Conservation (phyloP, 78 protist genomes). For the Dictyostelium brefeldianum region DNA sequence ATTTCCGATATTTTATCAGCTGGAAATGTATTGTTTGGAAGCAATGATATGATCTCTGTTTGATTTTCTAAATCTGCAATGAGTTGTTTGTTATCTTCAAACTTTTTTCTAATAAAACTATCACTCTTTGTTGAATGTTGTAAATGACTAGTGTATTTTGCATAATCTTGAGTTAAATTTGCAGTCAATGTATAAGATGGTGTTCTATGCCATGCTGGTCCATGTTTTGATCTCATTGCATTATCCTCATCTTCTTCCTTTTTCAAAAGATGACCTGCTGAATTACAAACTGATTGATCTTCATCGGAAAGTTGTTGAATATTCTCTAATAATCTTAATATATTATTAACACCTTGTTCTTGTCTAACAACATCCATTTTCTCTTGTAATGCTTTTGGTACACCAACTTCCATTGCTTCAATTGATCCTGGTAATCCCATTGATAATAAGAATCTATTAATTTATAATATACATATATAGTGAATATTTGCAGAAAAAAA, state of each 20-base stretch:
- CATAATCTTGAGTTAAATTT: constrained; percentile 46
- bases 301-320: constrained; percentile 47
- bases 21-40: constrained; percentile 56
- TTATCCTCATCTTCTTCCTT: constrained; percentile 83
- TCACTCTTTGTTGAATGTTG: constrained; percentile 75
- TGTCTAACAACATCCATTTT: constrained; percentile 71
- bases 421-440: constrained; percentile 83
- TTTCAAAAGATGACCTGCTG: constrained; percentile 49
- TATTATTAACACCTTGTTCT: constrained; percentile 35
- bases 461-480: background rate
- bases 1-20: constrained; percentile 37
- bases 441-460: constrained; percentile 63
- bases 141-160: constrained; percentile 55
- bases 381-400: constrained; percentile 75
- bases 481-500: background rate
- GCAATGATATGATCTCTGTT: constrained; percentile 20
- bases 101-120: constrained; percentile 54
- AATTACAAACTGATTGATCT: constrained; percentile 20
- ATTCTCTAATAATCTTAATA: constrained; percentile 18
- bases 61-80: constrained; percentile 58
- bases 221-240: constrained; percentile 55
- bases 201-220: constrained; percentile 64
- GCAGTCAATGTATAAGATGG: constrained; percentile 82
- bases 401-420: constrained; percentile 77
- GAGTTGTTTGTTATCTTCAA: constrained; percentile 35